Evolutionary conservation across 805 yeast genomes (phyloP).

Genomic region (Candida pseudofarinosa): DNA sequence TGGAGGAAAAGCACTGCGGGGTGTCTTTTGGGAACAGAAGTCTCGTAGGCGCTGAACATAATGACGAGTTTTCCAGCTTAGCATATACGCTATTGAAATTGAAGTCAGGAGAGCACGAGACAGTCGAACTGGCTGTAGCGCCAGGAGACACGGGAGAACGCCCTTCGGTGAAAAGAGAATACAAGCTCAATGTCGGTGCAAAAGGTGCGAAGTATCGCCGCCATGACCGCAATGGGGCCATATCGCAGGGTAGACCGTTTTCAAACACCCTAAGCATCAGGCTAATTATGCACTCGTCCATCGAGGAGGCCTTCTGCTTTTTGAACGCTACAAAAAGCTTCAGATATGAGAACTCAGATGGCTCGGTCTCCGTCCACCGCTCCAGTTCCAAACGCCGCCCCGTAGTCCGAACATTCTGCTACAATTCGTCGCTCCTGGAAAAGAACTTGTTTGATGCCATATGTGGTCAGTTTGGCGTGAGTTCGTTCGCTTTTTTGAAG

Average conservation of each 20-base stretch:
- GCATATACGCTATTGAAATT: background rate
- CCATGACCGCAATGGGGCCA: too few species aligned
- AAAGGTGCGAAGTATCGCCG: too few species aligned
- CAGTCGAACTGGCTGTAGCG: too few species aligned
- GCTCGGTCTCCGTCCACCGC: too few species aligned
- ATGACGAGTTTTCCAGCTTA: background rate
- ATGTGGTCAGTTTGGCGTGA: constrained; percentile 4
- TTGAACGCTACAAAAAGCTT: constrained; percentile 16
- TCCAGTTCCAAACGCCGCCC: too few species aligned
- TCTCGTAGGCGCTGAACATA: background rate
- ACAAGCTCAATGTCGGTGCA: too few species aligned
- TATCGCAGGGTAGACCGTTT: constrained; percentile 29
- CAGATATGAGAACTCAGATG: background rate
- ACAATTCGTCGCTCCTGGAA: constrained; percentile 1
- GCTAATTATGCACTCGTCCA: constrained; percentile 20
- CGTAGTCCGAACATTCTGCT: constrained; percentile 1
- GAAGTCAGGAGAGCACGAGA: background rate
- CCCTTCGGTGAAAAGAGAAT: too few species aligned
- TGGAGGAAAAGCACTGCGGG: too few species aligned
- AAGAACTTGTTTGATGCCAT: constrained; percentile 4
- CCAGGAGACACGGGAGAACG: background rate
- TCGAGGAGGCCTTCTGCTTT: constrained; percentile 17
- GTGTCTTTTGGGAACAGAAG: too few species aligned
- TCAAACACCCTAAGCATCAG: constrained; percentile 21
- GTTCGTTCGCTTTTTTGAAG: constrained; percentile 28